These are phyloP conservation scores for Flaveria bidentis DNA, from an alignment of 129 eudicot genomes.

Conservation along the genomic window DNA sequence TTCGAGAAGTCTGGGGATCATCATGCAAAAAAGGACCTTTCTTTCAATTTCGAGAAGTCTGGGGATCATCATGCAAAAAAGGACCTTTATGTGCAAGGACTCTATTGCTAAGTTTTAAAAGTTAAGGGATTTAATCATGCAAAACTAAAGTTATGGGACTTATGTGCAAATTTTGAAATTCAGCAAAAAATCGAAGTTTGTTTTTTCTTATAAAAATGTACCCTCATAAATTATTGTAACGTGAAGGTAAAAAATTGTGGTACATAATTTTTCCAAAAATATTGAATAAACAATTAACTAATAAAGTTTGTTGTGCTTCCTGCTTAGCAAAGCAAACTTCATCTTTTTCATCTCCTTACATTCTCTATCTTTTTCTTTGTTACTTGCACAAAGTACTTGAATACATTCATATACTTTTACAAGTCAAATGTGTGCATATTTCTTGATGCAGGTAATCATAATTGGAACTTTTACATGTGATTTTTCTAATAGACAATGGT, in stretches of 20 bases:
- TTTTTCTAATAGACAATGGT: conserved; percentile 57
- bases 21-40: neutral
- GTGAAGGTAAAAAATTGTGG: neutral
- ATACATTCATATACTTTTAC: neutral
- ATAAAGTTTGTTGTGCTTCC: neutral
- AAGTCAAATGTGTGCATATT: conserved; percentile 16
- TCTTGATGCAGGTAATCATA: conserved; percentile 63
- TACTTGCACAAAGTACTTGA: neutral
- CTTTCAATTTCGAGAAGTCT: neutral
- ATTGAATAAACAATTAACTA: neutral
- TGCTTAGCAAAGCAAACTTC: too few species aligned
- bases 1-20: neutral
- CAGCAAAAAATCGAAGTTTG: neutral
- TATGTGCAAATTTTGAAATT: neutral
- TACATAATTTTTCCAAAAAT: neutral
- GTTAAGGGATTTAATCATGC: neutral
- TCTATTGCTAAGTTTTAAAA: neutral
- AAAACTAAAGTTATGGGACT: neutral
- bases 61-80: neutral
- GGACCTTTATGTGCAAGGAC: neutral
- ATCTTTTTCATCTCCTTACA: too few species aligned
- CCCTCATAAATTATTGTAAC: neutral
- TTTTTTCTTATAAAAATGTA: neutral
- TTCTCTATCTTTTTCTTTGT: neutral
- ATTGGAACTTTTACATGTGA: conserved; percentile 77